phyloP scores from a whole-genome alignment of 2,329 filamentous ascomycete genomes.

The Apiospora marii region DNA sequence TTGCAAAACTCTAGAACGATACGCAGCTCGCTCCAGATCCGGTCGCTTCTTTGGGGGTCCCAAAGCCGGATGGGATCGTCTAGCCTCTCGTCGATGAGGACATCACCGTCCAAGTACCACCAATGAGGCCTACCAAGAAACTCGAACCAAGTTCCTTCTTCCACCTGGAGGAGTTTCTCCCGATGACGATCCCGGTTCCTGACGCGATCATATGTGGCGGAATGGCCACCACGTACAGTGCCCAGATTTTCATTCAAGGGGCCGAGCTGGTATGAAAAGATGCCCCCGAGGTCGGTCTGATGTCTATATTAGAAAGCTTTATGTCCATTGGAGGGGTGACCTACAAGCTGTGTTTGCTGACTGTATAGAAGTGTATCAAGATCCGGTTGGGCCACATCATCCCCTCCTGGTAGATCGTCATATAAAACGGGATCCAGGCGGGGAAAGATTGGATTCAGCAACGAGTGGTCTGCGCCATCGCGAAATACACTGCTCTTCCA shows the following conservation, averaged over 20 bases:
- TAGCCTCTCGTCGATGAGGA: not conserved
- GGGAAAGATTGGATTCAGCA: too few species aligned
- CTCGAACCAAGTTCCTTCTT: not conserved
- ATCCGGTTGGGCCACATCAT: too few species aligned
- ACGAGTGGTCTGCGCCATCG: too few species aligned
- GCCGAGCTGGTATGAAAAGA: not conserved
- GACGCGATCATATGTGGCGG: not conserved
- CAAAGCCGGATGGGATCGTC: not conserved
- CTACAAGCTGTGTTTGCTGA: too few species aligned
- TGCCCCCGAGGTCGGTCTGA: not conserved
- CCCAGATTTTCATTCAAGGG: not conserved
- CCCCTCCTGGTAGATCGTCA: too few species aligned
- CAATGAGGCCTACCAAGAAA: not conserved
- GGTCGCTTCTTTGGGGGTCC: not conserved
- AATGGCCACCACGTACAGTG: not conserved
- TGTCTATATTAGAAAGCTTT: not conserved
- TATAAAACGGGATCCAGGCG: too few species aligned
- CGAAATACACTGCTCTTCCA: too few species aligned
- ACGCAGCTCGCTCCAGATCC: not conserved
- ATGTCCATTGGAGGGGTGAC: too few species aligned
- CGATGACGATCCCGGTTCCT: not conserved
- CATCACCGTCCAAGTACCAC: not conserved
- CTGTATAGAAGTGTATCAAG: too few species aligned
- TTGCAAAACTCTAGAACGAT: not conserved
- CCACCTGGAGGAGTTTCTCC: not conserved